These are phyloP conservation scores for Rhizopus stolonifer DNA, from an alignment of 371 early-diverging fungal genomes.

Conservation along the genomic window DNA sequence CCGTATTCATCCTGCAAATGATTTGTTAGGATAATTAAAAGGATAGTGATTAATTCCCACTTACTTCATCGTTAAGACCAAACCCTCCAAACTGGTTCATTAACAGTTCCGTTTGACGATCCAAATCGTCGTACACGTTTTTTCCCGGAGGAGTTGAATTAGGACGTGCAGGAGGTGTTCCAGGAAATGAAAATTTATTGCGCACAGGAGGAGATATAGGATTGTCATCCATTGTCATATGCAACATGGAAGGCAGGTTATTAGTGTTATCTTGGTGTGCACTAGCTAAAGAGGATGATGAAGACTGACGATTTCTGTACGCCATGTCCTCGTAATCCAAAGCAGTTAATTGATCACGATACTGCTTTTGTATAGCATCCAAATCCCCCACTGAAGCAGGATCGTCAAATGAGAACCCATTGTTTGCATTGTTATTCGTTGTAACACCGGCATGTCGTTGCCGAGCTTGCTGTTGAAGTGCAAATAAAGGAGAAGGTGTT, in stretches of 20 bases:
- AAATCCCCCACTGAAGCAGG: conserved; percentile 21
- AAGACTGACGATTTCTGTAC: conserved; percentile 9
- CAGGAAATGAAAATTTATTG: conserved; percentile 25
- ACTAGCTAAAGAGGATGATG: not conserved
- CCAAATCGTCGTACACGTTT: conserved; percentile 28
- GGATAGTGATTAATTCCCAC: not conserved
- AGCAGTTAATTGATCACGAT: conserved; percentile 29
- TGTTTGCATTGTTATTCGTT: conserved; percentile 14
- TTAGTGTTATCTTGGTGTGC: conserved; percentile 9
- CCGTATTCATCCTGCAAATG: conserved; percentile 21
- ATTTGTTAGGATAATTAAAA: not conserved
- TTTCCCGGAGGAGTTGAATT: conserved; percentile 51
- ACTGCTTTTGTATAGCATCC: conserved; percentile 33
- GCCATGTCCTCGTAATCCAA: conserved; percentile 28
- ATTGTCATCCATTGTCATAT: conserved; percentile 5
- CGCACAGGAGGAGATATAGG: conserved; percentile 34
- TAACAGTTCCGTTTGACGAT: conserved; percentile 29
- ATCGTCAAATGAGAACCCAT: conserved; percentile 25
- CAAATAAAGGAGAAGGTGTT: conserved; percentile 82
- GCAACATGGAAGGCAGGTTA: conserved; percentile 11
- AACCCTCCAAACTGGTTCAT: conserved; percentile 36
- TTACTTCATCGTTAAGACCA: conserved; percentile 41
- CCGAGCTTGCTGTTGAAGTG: conserved; percentile 56
- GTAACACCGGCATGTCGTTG: conserved; percentile 47
- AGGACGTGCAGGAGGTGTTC: conserved; percentile 42